phyloP scores from a whole-genome alignment of 2,329 filamentous ascomycete species.

The Atkinsonella texensis region DNA sequence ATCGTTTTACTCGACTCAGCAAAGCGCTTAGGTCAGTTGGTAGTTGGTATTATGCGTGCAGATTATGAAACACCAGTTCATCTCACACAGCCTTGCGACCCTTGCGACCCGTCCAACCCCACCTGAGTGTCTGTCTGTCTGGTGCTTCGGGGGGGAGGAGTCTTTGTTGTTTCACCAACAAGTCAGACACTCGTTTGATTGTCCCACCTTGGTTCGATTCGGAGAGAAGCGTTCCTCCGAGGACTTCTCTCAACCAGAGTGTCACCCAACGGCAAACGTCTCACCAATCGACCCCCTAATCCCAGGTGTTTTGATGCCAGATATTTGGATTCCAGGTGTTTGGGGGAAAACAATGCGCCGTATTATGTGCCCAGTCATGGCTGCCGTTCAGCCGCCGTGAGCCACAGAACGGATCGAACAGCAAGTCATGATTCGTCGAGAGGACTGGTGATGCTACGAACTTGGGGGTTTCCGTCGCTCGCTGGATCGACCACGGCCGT shows the following conservation, averaged over 20 bases:
- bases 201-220: not conserved
- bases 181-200: not conserved
- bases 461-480: not conserved
- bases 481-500: not conserved
- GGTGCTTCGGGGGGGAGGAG: too few relatives aligned
- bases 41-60: not conserved
- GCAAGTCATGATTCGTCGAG: not conserved
- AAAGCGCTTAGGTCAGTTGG: not conserved
- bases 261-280: conserved; percentile 1
- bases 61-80: not conserved
- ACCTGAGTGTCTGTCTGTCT: too few relatives aligned
- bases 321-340: not conserved
- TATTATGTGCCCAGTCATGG: not conserved
- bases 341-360: not conserved
- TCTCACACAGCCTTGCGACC: not conserved
- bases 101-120: not conserved
- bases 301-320: not conserved
- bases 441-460: not conserved
- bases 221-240: not conserved
- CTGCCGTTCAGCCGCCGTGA: not conserved
- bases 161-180: not conserved
- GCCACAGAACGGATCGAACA: not conserved
- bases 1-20: not conserved
- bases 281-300: not conserved
- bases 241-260: too few relatives aligned